A percentile compares a stretch with the other conserved stretches of the same genome.
Conservation (phyloP, 345 rosid genomes). For the Microthlaspi erraticum region DNA sequence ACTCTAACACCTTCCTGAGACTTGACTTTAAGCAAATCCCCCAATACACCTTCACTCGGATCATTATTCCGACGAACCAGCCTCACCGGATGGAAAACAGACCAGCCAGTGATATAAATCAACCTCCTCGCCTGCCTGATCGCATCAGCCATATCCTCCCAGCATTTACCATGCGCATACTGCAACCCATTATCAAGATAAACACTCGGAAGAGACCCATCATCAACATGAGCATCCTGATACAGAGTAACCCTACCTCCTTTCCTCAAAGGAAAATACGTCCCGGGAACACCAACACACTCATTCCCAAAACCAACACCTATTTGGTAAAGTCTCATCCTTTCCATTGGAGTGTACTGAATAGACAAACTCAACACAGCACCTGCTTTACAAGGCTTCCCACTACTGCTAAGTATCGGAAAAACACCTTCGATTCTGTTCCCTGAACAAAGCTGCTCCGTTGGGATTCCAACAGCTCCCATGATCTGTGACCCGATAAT, state of each 20-base stretch:
- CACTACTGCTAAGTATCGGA: slow-evolving; percentile 62
- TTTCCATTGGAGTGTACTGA: slow-evolving; percentile 65
- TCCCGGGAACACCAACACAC: slow-evolving; percentile 71
- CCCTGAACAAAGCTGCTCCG: slow-evolving; percentile 56
- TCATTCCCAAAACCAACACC: slow-evolving; percentile 67
- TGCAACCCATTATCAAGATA: slow-evolving; percentile 58
- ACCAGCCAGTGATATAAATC: slow-evolving; percentile 91
- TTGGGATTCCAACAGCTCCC: slow-evolving; percentile 81
- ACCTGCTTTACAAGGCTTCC: slow-evolving; percentile 74
- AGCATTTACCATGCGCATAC: slow-evolving; percentile 67
- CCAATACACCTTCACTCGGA: slow-evolving; percentile 52
- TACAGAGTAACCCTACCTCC: slow-evolving; percentile 84
- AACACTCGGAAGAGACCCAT: slow-evolving; percentile 59
- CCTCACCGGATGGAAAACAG: slow-evolving; percentile 68
- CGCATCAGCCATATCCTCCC: slow-evolving; percentile 79
- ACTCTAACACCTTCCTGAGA: slow-evolving; percentile 97
- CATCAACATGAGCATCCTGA: slow-evolving; percentile 91
- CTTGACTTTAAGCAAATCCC: slow-evolving; percentile 81
- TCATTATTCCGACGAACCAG: slow-evolving; percentile 62
- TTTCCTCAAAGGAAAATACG: slow-evolving; percentile 85
- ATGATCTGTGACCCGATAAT: slow-evolving; percentile 83
- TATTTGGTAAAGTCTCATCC: slow-evolving; percentile 52
- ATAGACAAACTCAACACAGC: slow-evolving; percentile 75
- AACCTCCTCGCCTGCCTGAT: slow-evolving; percentile 80
- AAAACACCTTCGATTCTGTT: slow-evolving; percentile 66